Evolutionary conservation across 2,329 filamentous ascomycete species (phyloP), one percentile per base, ranked within the genome.

Genomic region (Clonostachys chloroleuca): DNA sequence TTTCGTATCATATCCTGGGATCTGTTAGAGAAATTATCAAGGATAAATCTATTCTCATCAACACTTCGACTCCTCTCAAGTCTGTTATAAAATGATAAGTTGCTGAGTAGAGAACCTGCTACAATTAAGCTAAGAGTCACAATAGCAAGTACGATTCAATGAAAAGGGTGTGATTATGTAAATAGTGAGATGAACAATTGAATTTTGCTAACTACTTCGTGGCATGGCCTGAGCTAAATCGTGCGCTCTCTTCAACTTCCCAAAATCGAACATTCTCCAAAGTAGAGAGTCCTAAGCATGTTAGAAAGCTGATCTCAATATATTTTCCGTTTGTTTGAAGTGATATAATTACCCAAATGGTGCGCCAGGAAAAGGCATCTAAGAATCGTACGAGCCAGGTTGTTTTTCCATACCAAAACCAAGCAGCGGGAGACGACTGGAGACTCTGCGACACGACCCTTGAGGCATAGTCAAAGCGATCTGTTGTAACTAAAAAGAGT

Each of bases 391-490:
- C 41, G 18, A 46, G 30, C 36, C 44, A 36, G 8, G 35, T 40
- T 17, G 24, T 20, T 18, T 39, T 46, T 3, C 44, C 44, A 14
- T 40, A 40, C 44, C 44, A 46, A 6, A 40, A 46, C 44, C 44
- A 46, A 20, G 44, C 18, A 6, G 36, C 14, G 5, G 35, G 44
- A 13, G 44, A 46, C 24, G 17, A 30, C 24, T 41, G 40, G 34
- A 46, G 37, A n/a, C 36, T 46, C 44, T 46, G 44, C 13, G 44
- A 20, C 16, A 46, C 44, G 18, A 46, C 44, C 6, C 41, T 46
- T 20, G 35, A 17, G 8, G 44, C 44, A 17, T 46, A 46, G 6
- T 46, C 36, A 24, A 46, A 46, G 16, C 44, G 44, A 24, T 40
- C 37, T 13, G 44, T 46, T 17, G 44, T 36, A 14, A 12, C 43